These are phyloP conservation scores for Bipolaris oryzae DNA, from an alignment of 2,329 filamentous ascomycete species.

Conservation along the genomic window DNA sequence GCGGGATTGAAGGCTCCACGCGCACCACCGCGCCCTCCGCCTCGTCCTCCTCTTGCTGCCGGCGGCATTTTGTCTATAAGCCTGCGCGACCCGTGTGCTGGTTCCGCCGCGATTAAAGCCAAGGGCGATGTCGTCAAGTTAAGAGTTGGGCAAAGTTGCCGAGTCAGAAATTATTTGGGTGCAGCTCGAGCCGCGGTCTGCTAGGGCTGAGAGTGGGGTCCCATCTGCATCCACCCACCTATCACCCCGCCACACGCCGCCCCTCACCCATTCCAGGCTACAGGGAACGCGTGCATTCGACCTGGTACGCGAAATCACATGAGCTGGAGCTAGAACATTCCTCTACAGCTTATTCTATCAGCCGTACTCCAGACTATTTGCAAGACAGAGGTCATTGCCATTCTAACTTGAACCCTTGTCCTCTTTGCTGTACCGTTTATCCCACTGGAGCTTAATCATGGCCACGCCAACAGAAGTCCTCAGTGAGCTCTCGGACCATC, in stretches of 20 bases:
- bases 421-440: background rate
- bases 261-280: conserved; percentile 9
- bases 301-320: conserved; percentile 39
- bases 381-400: background rate
- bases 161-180: conserved; percentile 29
- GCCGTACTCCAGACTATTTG: conserved; percentile 16
- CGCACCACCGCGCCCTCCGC: conserved; percentile 36
- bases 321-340: conserved; percentile 36
- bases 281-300: conserved; percentile 18
- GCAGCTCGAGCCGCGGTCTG: conserved; percentile 21
- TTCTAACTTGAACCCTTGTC: background rate
- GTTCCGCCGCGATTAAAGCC: background rate
- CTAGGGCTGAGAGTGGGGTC: conserved; percentile 29
- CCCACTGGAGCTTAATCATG: conserved; percentile 21
- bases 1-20: conserved; percentile 38
- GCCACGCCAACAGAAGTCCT: conserved; percentile 28
- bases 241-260: conserved; percentile 9
- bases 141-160: conserved; percentile 8
- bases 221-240: conserved; percentile 20
- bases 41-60: conserved; percentile 43
- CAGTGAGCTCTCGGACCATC: conserved; percentile 49
- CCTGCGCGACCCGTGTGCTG: background rate
- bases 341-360: conserved; percentile 13
- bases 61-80: conserved; percentile 23
- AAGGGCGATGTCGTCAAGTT: conserved; percentile 1